A percentile compares a stretch with the other conserved stretches of the same genome.
Evolutionary conservation across 1,284 basidiomycete species (phyloP).

Genomic region (Stereum hirsutum): DNA sequence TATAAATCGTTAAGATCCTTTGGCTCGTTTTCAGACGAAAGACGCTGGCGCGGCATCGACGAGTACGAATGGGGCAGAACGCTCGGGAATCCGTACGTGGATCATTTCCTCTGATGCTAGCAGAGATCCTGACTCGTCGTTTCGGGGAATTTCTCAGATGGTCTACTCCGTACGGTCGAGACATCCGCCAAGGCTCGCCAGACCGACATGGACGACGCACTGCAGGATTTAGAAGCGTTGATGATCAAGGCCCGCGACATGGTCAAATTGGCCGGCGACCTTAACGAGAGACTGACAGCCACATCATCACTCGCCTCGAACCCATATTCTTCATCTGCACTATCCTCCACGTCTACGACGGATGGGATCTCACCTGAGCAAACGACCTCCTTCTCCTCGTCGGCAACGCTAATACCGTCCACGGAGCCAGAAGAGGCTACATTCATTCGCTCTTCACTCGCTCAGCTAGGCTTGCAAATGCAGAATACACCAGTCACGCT

Average conservation of each 20-base stretch:
- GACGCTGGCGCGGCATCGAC: slow-evolving; percentile 2
- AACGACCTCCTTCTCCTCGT: slow-evolving; percentile 13
- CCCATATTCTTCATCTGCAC: slow-evolving; percentile 8
- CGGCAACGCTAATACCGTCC: slow-evolving; percentile 13
- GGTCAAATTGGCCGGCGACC: slow-evolving; percentile 81
- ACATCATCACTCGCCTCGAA: slow-evolving; percentile 29
- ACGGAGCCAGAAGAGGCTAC: slow-evolving; percentile 72
- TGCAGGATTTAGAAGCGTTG: slow-evolving; percentile 86
- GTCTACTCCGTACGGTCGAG: slow-evolving; percentile 70
- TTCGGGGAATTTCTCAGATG: slow-evolving; percentile 38
- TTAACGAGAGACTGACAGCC: slow-evolving; percentile 76
- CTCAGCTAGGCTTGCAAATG: slow-evolving; percentile 80
- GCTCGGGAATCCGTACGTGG: slow-evolving; percentile 45
- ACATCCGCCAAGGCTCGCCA: slow-evolving; percentile 56
- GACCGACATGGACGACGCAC: slow-evolving; percentile 68
- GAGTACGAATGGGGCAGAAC: slow-evolving; percentile 13
- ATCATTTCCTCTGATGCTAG: background rate
- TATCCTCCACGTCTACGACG: slow-evolving; percentile 6
- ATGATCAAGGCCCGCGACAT: slow-evolving; percentile 92
- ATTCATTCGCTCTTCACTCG: slow-evolving; percentile 83
- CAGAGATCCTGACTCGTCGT: background rate
- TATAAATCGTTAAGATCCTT: no score
- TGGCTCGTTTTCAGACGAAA: slow-evolving; percentile 4
- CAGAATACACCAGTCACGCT: slow-evolving; percentile 74
- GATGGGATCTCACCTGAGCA: background rate